Conservation (phyloP, 176 grass and related monocot genomes). For the Ampelocalamus luodianensis region DNA sequence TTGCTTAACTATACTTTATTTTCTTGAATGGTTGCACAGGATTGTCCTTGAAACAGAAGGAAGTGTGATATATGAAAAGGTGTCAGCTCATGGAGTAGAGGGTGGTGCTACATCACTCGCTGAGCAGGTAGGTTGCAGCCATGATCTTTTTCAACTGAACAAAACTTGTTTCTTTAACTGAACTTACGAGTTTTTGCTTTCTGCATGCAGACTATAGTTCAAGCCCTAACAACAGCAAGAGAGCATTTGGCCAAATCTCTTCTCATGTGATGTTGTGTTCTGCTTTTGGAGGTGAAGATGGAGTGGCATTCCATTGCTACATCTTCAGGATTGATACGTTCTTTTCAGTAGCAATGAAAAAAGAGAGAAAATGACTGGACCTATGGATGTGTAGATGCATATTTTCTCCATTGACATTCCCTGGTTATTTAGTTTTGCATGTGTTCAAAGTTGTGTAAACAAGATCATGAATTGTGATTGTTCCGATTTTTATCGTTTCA, state of each 20-base stretch:
- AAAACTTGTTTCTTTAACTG: slow-evolving; percentile 9
- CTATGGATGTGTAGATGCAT: slow-evolving; percentile 31
- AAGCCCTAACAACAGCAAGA: slow-evolving; percentile 83
- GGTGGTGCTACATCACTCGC: slow-evolving; percentile 59
- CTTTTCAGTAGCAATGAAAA: slow-evolving; percentile 17
- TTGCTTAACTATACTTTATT: slow-evolving; percentile 1
- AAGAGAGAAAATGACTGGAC: slow-evolving; percentile 15
- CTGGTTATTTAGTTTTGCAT: slow-evolving; percentile 38
- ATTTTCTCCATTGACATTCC: slow-evolving; percentile 10
- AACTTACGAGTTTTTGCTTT: slow-evolving; percentile 7
- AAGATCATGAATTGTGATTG: slow-evolving; percentile 11
- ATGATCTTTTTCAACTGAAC: slow-evolving; percentile 21
- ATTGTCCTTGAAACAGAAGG: slow-evolving; percentile 92
- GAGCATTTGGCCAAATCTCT: slow-evolving; percentile 95
- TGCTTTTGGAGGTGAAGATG: neutral
- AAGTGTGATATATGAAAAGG: slow-evolving; percentile 80
- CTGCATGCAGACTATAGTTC: slow-evolving; percentile 74
- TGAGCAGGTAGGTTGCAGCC: slow-evolving; percentile 67
- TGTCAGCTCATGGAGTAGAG: slow-evolving; percentile 69
- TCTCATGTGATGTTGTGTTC: slow-evolving; percentile 68
- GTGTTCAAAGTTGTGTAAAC: slow-evolving; percentile 13
- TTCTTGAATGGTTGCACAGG: slow-evolving; percentile 48
- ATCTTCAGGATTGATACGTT: slow-evolving; percentile 3
- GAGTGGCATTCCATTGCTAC: neutral
- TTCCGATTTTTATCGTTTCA: slow-evolving; percentile 20